Evolutionary conservation across 345 rosid species (phyloP), one percentile per base, ranked within the genome.

Genomic region (Trapa incisa): DNA sequence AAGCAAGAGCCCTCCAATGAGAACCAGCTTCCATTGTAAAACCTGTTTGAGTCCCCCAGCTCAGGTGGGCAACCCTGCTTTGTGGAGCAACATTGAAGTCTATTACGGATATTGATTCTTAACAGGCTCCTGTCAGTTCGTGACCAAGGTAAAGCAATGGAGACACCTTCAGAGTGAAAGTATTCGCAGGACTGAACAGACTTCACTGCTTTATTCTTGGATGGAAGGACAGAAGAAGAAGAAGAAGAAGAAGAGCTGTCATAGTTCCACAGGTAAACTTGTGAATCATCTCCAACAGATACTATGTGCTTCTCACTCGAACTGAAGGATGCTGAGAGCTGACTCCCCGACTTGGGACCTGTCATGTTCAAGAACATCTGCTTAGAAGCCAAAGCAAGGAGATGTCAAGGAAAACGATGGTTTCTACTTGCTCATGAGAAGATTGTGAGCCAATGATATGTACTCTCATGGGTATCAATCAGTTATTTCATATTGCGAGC

Each of bases 241-340:
- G 29, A 22, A 22, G 29, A 22, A 22, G 29, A 22, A 22, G 29
- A 22, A 33, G 57, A 67, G 64, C 47, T 75, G 33, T 81, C 76
- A 66, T 83, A 81, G 75, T 83, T 83, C 97, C 97, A 88, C 70
- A 87, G 76, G 75, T 84, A 90, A 65, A 93, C 91, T 10, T 76
- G 96, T 65, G 73, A 75, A 75, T 92, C 96, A 67, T 82, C 82
- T 71, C 96, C 84, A 22, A 91, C 79, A 32, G 97, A 93, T 78
- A 93, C 70, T 68, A 90, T 83, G 67, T 88, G 89, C 75, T 77
- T 87, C 73, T 86, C 94, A 1, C 81, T 78, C 41, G 92, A 82
- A 65, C 84, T 64, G 67, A 93, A 86, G 33, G 88, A 83, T 71
- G 89, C 98, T 65, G 96, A 90, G 80, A 81, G 81, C 74, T 88